Conservation (phyloP, 805 yeast species). For the Myxozyma mucilagina region DNA sequence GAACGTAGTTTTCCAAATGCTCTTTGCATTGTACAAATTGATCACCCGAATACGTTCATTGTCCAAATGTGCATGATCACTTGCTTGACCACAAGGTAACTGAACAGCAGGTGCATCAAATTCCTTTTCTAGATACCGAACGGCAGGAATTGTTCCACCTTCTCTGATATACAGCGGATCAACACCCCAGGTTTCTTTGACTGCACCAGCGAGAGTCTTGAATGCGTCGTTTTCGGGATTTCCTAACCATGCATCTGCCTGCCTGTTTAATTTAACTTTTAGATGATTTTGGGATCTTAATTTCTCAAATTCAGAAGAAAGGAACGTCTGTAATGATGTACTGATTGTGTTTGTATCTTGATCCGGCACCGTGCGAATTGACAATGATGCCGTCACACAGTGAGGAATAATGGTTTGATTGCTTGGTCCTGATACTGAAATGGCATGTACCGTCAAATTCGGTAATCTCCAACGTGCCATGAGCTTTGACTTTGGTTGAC, state of each 20-base stretch:
- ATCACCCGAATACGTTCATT: slow-evolving; percentile 80
- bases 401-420: slow-evolving; percentile 89
- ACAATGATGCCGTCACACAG: slow-evolving; percentile 69
- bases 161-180: slow-evolving; percentile 71
- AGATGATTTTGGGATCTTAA: slow-evolving; percentile 64
- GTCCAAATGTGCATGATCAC: slow-evolving; percentile 90
- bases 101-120: slow-evolving; percentile 91
- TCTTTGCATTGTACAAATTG: slow-evolving; percentile 73
- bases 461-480: slow-evolving; percentile 88
- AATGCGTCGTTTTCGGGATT: slow-evolving; percentile 77
- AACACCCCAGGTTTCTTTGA: slow-evolving; percentile 70
- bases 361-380: slow-evolving; percentile 86
- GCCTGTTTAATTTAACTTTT: slow-evolving; percentile 63
- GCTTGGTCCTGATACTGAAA: slow-evolving; percentile 86
- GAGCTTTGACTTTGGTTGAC: slow-evolving; percentile 48
- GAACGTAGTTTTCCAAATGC: slow-evolving; percentile 44
- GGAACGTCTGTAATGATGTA: slow-evolving; percentile 47
- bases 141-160: slow-evolving; percentile 95
- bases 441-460: slow-evolving; percentile 79
- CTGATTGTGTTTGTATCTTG: slow-evolving; percentile 69
- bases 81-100: slow-evolving; percentile 92
- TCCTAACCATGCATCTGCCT: slow-evolving; percentile 96
- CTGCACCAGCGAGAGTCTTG: slow-evolving; percentile 60
- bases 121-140: slow-evolving; percentile 76
- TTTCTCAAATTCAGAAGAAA: slow-evolving; percentile 50